A percentile compares a stretch with the other conserved stretches of the same genome.
Evolutionary conservation across 2,329 filamentous ascomycete species (phyloP).

Genomic region (Lasiodiplodia sp.): DNA sequence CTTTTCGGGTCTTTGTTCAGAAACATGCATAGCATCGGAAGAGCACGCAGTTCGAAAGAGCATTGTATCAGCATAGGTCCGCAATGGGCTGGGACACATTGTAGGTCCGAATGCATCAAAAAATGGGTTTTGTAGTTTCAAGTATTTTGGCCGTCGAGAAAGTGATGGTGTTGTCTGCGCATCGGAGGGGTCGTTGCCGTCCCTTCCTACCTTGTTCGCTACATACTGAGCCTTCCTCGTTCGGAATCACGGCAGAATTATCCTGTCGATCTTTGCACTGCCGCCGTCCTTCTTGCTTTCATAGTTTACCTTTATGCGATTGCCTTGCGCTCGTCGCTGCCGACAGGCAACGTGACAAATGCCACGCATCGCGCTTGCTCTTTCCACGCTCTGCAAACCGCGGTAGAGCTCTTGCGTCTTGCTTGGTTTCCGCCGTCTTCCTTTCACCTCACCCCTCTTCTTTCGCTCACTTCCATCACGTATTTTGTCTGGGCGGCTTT

Average conservation of each 20-base stretch:
- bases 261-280: too few relatives aligned
- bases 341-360: neutral
- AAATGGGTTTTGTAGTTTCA: neutral
- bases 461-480: constrained; percentile 29
- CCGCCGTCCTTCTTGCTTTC: neutral
- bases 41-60: constrained; percentile 2
- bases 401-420: neutral
- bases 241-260: neutral
- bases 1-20: neutral
- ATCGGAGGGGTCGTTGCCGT: neutral
- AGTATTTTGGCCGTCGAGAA: neutral
- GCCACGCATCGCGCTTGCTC: constrained; percentile 8
- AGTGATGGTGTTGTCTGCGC: neutral
- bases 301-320: neutral
- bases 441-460: constrained; percentile 17
- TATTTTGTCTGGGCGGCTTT: constrained; percentile 16
- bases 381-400: neutral
- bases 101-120: constrained; percentile 7
- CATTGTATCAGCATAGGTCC: constrained; percentile 20
- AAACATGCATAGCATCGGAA: constrained; percentile 20
- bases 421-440: neutral
- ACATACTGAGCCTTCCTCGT: neutral
- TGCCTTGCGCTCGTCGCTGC: neutral
- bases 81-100: neutral
- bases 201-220: neutral